A percentile compares a stretch with the other conserved stretches of the same genome.
Evolutionary conservation across 306 rosid species (phyloP).

Genomic region (Crataegus laevigata): DNA sequence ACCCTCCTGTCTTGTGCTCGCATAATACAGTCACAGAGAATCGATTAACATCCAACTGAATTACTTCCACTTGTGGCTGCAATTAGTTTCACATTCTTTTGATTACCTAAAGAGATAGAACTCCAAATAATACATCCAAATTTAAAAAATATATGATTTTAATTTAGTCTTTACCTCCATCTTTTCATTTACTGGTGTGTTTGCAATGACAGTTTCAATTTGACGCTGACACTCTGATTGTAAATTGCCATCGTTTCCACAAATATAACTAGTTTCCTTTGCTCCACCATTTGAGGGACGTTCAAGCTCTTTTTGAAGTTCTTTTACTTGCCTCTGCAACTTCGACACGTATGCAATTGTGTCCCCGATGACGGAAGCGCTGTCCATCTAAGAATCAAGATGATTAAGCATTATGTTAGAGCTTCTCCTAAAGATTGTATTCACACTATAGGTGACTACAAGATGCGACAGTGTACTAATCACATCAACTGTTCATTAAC

Average conservation of each 20-base stretch:
- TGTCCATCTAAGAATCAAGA: conserved; percentile 48
- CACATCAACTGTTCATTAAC: not conserved
- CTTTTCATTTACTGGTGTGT: conserved; percentile 37
- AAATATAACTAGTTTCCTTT: not conserved
- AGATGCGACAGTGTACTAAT: too few species aligned
- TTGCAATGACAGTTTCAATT: conserved; percentile 14
- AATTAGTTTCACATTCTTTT: not conserved
- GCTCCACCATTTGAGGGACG: conserved; percentile 47
- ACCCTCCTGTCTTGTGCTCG: conserved; percentile 71
- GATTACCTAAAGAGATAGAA: too few species aligned
- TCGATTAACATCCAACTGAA: conserved; percentile 53
- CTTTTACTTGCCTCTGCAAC: conserved; percentile 65
- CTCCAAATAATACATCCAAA: not conserved
- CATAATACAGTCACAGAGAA: conserved; percentile 67
- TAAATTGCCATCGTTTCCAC: conserved; percentile 20
- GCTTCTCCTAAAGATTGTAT: not conserved
- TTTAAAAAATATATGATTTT: too few species aligned
- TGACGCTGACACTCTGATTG: conserved; percentile 26
- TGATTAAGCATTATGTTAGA: not conserved
- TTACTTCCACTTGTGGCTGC: conserved; percentile 78
- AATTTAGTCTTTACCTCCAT: conserved; percentile 56
- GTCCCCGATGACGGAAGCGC: conserved; percentile 83
- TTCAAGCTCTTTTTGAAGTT: conserved; percentile 78
- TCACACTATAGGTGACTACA: not conserved
- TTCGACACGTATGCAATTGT: conserved; percentile 78